phyloP scores from a whole-genome alignment of 2,329 filamentous ascomycete species.

The Cephalotrichum gorgonifer region DNA sequence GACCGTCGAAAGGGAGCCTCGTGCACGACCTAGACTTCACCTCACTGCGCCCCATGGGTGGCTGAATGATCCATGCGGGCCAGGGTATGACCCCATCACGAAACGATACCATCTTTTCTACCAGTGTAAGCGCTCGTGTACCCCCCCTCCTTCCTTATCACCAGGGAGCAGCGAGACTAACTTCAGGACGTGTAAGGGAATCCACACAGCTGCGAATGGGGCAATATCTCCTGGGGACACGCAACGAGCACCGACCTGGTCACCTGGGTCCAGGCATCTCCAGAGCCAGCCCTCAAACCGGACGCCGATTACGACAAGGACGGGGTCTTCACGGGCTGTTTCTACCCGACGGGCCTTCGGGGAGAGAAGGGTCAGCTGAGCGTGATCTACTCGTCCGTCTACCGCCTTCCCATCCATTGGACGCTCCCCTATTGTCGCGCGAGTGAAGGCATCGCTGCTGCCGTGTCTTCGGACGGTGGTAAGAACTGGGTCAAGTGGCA shows the following conservation, averaged over 20 bases:
- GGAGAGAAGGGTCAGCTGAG: conserved; percentile 24
- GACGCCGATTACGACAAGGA: conserved; percentile 34
- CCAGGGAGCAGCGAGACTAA: too few species aligned
- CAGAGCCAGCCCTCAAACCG: conserved; percentile 21
- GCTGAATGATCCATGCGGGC: conserved; percentile 36
- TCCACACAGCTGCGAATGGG: conserved; percentile 24
- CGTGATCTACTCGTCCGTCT: conserved; percentile 22
- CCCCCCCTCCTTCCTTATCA: not conserved
- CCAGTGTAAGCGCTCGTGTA: conserved; percentile 32
- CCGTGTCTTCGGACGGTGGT: conserved; percentile 24
- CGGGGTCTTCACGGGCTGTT: conserved; percentile 41
- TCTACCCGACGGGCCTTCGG: conserved; percentile 33
- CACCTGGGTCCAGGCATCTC: conserved; percentile 30
- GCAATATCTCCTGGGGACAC: conserved; percentile 36
- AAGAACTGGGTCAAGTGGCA: conserved; percentile 20
- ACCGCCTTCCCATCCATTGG: conserved; percentile 23
- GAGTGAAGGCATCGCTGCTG: conserved; percentile 29
- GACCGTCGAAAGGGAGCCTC: too few species aligned
- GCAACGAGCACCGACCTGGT: conserved; percentile 29
- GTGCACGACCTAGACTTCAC: conserved; percentile 7
- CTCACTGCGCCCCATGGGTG: conserved; percentile 15
- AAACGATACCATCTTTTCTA: conserved; percentile 41
- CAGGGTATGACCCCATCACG: conserved; percentile 35
- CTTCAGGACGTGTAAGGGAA: conserved; percentile 16
- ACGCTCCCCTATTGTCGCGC: conserved; percentile 26